Conservation (phyloP, 1,284 basidiomycete genomes). For the Leccinum subspadiceum region DNA sequence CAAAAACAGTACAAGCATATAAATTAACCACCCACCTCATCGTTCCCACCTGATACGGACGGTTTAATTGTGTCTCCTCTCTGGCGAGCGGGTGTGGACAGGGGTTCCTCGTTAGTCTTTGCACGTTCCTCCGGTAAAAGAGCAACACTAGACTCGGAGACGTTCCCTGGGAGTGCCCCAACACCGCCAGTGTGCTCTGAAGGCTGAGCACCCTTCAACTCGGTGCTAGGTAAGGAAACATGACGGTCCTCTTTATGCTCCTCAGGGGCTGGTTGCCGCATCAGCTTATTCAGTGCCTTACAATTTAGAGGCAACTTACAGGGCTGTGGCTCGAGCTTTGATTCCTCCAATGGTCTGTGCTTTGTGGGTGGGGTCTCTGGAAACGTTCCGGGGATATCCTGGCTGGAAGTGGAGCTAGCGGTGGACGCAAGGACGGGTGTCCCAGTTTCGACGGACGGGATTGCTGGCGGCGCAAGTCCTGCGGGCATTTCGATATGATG, state of each 20-base stretch:
- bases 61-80: constrained; percentile 24
- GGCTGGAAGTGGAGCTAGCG: background rate
- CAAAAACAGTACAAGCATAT: background rate
- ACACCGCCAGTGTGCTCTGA: constrained; percentile 28
- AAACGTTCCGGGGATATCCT: constrained; percentile 10
- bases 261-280: constrained; percentile 4
- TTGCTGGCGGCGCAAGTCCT: constrained; percentile 13
- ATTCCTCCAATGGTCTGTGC: background rate
- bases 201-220: constrained; percentile 28
- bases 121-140: constrained; percentile 33
- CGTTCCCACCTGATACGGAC: background rate
- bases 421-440: constrained; percentile 21
- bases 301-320: constrained; percentile 11
- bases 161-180: constrained; percentile 31
- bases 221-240: constrained; percentile 28
- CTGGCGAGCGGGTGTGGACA: constrained; percentile 4
- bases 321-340: background rate
- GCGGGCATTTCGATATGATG: constrained; percentile 13
- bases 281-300: constrained; percentile 1
- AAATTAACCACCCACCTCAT: constrained; percentile 22
- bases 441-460: constrained; percentile 18
- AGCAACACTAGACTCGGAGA: constrained; percentile 33
- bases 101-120: constrained; percentile 7
- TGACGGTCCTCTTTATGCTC: background rate
- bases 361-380: background rate